Evolutionary conservation across 2,329 filamentous ascomycete species (phyloP).

Genomic region (Pestalotiopsis sp.): DNA sequence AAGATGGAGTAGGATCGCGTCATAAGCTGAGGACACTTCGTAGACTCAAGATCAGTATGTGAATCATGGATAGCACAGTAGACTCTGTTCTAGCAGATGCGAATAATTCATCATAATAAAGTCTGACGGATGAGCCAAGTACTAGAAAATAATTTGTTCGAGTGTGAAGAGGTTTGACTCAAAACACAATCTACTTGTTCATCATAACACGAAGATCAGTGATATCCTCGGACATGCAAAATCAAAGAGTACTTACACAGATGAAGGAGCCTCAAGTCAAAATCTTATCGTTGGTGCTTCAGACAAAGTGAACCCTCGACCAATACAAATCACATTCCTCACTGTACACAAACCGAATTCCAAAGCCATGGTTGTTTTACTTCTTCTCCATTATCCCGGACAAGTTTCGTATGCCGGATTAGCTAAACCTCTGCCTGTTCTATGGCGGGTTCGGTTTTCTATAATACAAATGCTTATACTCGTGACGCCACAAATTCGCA

Average conservation of each 20-base stretch:
- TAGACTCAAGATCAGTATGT: background rate
- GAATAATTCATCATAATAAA: background rate
- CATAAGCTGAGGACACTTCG: too few relatives aligned
- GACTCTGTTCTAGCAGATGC: background rate
- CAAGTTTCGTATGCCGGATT: conserved; percentile 9
- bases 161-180: too few relatives aligned
- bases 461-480: conserved; percentile 8
- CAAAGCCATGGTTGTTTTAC: background rate
- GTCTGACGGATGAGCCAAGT: background rate
- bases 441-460: background rate
- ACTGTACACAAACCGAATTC: too few relatives aligned
- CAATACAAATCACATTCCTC: background rate
- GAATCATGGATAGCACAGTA: background rate
- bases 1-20: too few relatives aligned
- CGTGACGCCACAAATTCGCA: background rate
- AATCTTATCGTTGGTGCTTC: too few relatives aligned
- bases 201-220: too few relatives aligned
- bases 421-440: background rate
- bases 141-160: background rate
- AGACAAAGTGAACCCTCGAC: too few relatives aligned
- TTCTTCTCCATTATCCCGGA: background rate
- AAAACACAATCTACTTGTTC: too few relatives aligned
- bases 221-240: too few relatives aligned
- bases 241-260: too few relatives aligned
- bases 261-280: too few relatives aligned